These are phyloP conservation scores for Fragaria nilgerrensis DNA, from an alignment of 306 rosid species.

Conservation along the genomic window DNA sequence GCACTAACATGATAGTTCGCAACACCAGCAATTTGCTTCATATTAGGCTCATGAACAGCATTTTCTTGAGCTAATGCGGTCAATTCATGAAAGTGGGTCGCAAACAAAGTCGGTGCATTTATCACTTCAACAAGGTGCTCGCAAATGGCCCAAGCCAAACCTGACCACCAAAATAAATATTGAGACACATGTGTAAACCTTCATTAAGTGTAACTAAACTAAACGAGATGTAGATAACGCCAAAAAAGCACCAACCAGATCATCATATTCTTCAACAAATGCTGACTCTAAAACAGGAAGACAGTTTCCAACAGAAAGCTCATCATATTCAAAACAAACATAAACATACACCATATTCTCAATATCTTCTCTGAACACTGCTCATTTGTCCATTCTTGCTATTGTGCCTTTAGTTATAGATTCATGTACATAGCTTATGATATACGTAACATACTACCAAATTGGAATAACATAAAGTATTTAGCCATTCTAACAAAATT, in stretches of 20 bases:
- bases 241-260: not conserved
- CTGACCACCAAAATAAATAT: constrained; percentile 46
- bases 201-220: not conserved
- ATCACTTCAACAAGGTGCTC: constrained; percentile 89
- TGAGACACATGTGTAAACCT: constrained; percentile 2
- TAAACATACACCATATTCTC: not conserved
- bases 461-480: not conserved
- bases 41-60: constrained; percentile 33
- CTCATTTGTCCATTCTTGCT: not conserved
- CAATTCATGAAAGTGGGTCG: constrained; percentile 96
- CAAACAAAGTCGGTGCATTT: constrained; percentile 89
- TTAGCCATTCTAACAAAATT: not conserved
- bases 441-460: not conserved
- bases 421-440: not conserved
- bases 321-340: not conserved
- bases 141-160: constrained; percentile 97
- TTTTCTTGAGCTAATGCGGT: constrained; percentile 74
- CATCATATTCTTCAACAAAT: constrained; percentile 1
- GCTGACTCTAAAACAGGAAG: not conserved
- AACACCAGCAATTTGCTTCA: constrained; percentile 67
- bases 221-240: not conserved
- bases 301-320: not conserved
- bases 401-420: not conserved
- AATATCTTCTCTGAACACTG: not conserved
- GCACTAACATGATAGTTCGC: constrained; percentile 96